Percentiles rank a stretch among this genome's conserved stretches.
These are phyloP conservation scores for Elaphomyces granulatus DNA, from an alignment of 495 filamentous ascomycete species.

Conservation along the genomic window DNA sequence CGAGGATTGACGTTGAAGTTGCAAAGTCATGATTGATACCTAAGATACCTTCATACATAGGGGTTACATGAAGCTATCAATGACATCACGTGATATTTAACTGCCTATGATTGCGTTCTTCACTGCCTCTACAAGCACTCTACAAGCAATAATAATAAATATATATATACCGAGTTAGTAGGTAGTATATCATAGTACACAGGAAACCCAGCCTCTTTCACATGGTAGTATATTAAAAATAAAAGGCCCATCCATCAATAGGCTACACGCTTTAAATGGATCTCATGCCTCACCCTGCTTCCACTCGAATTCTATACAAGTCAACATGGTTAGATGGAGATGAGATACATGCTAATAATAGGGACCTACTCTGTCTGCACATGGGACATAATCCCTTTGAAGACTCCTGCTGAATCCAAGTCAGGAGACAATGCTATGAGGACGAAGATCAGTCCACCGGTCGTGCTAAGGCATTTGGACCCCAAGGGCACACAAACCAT, in stretches of 20 bases:
- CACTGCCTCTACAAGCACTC: no score
- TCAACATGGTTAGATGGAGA: background rate
- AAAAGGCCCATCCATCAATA: background rate
- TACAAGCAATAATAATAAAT: no score
- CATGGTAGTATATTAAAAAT: conserved; percentile 1
- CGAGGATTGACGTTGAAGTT: background rate
- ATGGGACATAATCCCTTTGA: conserved; percentile 93
- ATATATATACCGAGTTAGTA: no score
- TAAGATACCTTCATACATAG: background rate
- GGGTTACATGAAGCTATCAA: conserved; percentile 7
- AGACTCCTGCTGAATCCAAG: conserved; percentile 93
- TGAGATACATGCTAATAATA: background rate
- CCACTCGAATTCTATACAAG: conserved; percentile 52
- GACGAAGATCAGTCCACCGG: conserved; percentile 3
- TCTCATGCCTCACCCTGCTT: conserved; percentile 28
- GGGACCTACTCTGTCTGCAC: conserved; percentile 78
- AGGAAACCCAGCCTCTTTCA: conserved; percentile 1
- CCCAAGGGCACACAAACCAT: conserved; percentile 48
- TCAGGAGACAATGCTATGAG: conserved; percentile 76
- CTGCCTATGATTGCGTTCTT: no score
- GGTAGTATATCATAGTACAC: conserved; percentile 1
- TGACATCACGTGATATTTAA: conserved; percentile 10
- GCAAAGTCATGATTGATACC: background rate
- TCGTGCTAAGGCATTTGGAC: background rate
- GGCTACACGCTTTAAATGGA: background rate